Evolutionary conservation across 2,329 filamentous ascomycete species (phyloP), one percentile per base, ranked within the genome.

Genomic region (Clonostachys byssicola): DNA sequence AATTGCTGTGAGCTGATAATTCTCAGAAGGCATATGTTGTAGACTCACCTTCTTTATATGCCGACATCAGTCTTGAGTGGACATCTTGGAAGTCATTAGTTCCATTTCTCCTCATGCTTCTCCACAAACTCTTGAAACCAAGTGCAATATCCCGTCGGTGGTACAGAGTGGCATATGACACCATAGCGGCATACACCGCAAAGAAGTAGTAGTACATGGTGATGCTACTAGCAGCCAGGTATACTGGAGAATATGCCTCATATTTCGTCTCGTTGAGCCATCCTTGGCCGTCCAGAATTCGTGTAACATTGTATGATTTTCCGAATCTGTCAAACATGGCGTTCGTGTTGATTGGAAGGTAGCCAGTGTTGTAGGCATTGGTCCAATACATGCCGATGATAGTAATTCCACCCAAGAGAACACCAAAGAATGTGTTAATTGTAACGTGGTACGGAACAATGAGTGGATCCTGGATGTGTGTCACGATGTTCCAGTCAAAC

Each of bases 11-110:
- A 30, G 23, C 3, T 30, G 23, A 9, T 3, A 30, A 8, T 30
- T 30, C 6, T 30, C 8, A 9, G 8, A 30, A 9, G 23, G 23
- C 8, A 30, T 30, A 30, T 9, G 8, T 30, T 30, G 7, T 30
- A 30, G 23, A 30, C 23, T 2, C 23, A 30, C 23, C 23, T 30
- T 30, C 23, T 30, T 30, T 53, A 51, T 78, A 78, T 1, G 54
- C 54, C 12, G 59, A 56, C 73, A 78, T 78, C 17, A 77, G 63
- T 3, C 70, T 64, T 47, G 68, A 70, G 55, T 78, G 74, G 3
- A 73, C 59, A 9, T 30, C 23, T 30, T 30, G 23, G 23, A 30
- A 30, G 23, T 30, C 23, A 8, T 30, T 30, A 8, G 23, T 30
- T 30, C 23, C 23, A 30, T 30, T 30, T 30, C 23, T 30, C 23